Evolutionary conservation across 164 flowering plant genomes (phyloP).

Genomic region (Berberis vulgaris): DNA sequence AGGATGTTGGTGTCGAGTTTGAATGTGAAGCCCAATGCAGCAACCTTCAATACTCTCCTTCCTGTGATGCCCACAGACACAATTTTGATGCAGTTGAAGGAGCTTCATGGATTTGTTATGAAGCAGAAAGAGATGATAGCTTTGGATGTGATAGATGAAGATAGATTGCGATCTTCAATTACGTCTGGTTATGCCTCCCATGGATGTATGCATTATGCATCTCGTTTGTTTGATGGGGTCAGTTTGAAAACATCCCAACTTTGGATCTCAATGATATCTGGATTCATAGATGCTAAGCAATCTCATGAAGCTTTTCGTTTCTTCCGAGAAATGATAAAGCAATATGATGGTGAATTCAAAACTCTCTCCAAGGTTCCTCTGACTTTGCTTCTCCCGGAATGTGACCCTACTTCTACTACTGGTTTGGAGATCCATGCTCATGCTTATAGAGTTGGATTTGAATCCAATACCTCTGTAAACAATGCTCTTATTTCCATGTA

Average conservation of each 20-base stretch:
- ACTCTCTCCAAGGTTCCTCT: constrained; percentile 16
- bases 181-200: constrained; percentile 14
- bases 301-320: constrained; percentile 16
- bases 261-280: constrained; percentile 23
- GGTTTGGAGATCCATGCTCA: constrained; percentile 24
- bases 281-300: constrained; percentile 13
- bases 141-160: constrained; percentile 8
- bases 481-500: constrained; percentile 24
- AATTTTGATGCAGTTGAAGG: constrained; percentile 13
- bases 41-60: constrained; percentile 19
- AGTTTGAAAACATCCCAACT: constrained; percentile 6
- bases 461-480: constrained; percentile 16
- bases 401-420: constrained; percentile 10
- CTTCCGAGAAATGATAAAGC: constrained; percentile 13
- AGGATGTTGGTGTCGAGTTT: constrained; percentile 9
- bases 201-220: constrained; percentile 14
- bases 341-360: constrained; percentile 5
- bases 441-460: constrained; percentile 22
- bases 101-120: constrained; percentile 18
- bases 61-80: constrained; percentile 7
- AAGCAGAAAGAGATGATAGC: constrained; percentile 9
- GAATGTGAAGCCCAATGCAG: constrained; percentile 14
- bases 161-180: constrained; percentile 15
- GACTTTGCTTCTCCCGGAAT: constrained; percentile 22
- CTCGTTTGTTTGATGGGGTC: constrained; percentile 9